Evolutionary conservation across 108 stramenopile species (phyloP).

Genomic region (Cyclotella distinguenda): DNA sequence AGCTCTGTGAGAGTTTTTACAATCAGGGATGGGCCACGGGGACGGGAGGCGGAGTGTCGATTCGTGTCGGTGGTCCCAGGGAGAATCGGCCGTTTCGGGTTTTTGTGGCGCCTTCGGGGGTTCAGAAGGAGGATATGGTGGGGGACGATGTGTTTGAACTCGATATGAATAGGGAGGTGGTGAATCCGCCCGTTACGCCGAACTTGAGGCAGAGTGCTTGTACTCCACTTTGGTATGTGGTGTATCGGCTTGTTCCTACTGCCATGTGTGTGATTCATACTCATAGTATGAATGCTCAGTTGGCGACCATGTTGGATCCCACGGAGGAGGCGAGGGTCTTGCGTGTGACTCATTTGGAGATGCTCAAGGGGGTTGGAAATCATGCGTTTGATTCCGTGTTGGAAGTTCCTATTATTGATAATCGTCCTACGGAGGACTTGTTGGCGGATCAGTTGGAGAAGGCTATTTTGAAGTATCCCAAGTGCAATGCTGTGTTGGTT

Average conservation of each 20-base stretch:
- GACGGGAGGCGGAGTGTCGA: conserved; percentile 90
- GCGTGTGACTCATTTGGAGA: conserved; percentile 91
- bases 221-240: conserved; percentile 89
- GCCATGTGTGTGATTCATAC: conserved; percentile 87
- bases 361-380: conserved; percentile 94
- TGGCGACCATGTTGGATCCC: conserved; percentile 87
- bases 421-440: conserved; percentile 90
- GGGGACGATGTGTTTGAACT: conserved; percentile 94
- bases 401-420: conserved; percentile 96
- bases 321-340: conserved; percentile 57
- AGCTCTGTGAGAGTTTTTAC: conserved; percentile 88
- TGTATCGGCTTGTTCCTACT: conserved; percentile 67
- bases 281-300: conserved; percentile 81
- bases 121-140: conserved; percentile 96
- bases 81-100: conserved; percentile 72
- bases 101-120: conserved; percentile 93
- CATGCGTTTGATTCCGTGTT: conserved; percentile 87
- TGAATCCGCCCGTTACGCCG: conserved; percentile 65
- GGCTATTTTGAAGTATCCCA: conserved; percentile 80
- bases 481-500: conserved; percentile 90
- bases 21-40: conserved; percentile 91
- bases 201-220: conserved; percentile 81
- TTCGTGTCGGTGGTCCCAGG: conserved; percentile 74
- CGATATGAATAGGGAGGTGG: conserved; percentile 57
- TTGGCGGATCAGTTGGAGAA: conserved; percentile 83